Percentiles rank a stretch among this genome's conserved stretches.
phyloP scores from a whole-genome alignment of 192 early-diverging fungal species.

The Funneliformis geosporum region DNA sequence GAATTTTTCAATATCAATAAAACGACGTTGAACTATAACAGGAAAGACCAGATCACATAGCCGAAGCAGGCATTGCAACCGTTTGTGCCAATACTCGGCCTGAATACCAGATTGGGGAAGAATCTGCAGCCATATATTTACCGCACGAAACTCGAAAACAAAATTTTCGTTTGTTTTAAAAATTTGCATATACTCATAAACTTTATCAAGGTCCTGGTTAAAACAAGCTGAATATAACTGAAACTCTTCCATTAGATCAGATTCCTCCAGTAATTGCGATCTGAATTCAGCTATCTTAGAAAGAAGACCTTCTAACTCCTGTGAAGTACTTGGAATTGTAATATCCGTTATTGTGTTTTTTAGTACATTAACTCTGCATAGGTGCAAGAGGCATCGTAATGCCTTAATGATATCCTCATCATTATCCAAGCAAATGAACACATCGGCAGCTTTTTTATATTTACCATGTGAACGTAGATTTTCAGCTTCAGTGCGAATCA shows the following conservation, averaged over 20 bases:
- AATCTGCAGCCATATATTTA: slow-evolving; percentile 21
- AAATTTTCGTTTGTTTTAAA: background rate
- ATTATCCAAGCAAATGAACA: background rate
- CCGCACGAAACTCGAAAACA: background rate
- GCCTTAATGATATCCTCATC: background rate
- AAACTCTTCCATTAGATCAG: background rate
- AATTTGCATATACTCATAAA: background rate
- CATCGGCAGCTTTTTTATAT: slow-evolving; percentile 7
- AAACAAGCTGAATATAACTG: slow-evolving; percentile 20
- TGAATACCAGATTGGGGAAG: background rate
- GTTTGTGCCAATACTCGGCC: background rate
- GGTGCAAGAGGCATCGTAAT: background rate
- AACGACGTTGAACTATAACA: background rate
- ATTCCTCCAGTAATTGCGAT: background rate
- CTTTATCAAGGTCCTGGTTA: background rate
- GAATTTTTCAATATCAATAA: background rate
- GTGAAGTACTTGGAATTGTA: background rate
- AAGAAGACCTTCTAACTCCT: background rate
- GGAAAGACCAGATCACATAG: background rate
- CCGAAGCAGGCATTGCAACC: slow-evolving; percentile 12
- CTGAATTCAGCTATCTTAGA: background rate
- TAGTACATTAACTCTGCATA: slow-evolving; percentile 21
- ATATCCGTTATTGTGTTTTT: background rate
- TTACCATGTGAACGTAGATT: background rate
- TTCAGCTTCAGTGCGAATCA: background rate